Evolutionary conservation across 768 basidiomycete species (phyloP), one percentile per base, ranked within the genome.

Genomic region (Rickenella mellea): DNA sequence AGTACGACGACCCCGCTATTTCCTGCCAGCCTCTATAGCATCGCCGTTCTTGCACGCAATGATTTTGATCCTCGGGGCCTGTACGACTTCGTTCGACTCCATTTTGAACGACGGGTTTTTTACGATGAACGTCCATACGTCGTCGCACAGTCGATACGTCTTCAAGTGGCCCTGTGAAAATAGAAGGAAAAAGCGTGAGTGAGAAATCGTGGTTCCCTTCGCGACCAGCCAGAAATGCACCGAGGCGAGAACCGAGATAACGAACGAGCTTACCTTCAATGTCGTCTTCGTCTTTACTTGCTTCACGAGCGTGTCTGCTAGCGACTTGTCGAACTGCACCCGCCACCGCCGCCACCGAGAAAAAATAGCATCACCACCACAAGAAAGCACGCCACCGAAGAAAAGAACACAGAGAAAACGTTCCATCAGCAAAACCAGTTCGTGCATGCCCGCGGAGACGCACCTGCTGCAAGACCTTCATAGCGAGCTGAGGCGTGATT

Each of bases 61-160:
- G 46, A 99, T 97, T 71, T 97, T 96, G 63, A 96, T 89, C 60
- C 85, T 79, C 22, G 75, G 73, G 4, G 84, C 73, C 29, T 60
- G 66, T 44, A 90, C 78, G 58, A 78, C 67, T 55, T 88, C 82
- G 59, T 84, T 86, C 49, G 80, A 76, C 62, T 99, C 96, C 83
- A 98, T 91, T 66, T 97, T 97, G 67, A 99, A 94, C 12, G 68
- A 67, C 7, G 93, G 84, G 52, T 93, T 81, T 61, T 91, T 88
- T 39, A 97, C 86, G 48, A 94, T 87, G 62, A 98, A 99, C 41
- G 94, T 98, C 96, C 96, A 98, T 37, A 98, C 94, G 56, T 93
- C 92, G 65, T 94, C 91, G 60, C 88, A 90, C 3, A 90, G 71
- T 6, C 89, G 79, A 61, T 96, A 99, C 2, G 91, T 97, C 51